These are phyloP conservation scores for Termitomyces heimii DNA, from an alignment of 768 basidiomycete genomes.

Conservation along the genomic window DNA sequence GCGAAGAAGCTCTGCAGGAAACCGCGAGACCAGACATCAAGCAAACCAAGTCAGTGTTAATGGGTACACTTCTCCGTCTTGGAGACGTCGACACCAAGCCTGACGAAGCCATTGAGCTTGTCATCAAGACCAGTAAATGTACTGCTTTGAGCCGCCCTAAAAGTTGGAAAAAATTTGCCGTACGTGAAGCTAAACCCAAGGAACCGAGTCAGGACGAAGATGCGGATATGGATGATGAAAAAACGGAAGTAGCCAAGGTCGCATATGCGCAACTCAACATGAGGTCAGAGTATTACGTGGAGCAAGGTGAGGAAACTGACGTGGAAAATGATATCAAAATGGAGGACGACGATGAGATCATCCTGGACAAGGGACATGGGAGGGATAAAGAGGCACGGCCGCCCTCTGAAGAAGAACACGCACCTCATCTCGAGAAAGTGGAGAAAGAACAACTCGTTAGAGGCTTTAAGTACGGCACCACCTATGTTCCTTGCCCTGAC, in stretches of 20 bases:
- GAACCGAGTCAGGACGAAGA: conserved; percentile 23
- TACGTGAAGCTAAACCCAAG: conserved; percentile 22
- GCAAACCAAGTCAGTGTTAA: conserved; percentile 58
- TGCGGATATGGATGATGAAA: conserved; percentile 26
- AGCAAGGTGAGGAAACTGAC: conserved; percentile 34
- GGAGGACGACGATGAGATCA: conserved; percentile 28
- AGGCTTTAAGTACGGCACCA: conserved; percentile 88
- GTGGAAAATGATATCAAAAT: conserved; percentile 35
- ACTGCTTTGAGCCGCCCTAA: conserved; percentile 67
- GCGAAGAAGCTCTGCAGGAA: conserved; percentile 59
- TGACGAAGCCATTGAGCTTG: conserved; percentile 71
- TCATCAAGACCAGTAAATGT: conserved; percentile 74
- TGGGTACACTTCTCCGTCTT: conserved; percentile 63
- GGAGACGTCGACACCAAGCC: conserved; percentile 65
- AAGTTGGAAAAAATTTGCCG: conserved; percentile 71
- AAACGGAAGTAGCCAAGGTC: conserved; percentile 24
- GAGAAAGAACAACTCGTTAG: conserved; percentile 75
- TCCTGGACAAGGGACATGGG: conserved; percentile 18
- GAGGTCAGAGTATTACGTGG: conserved; percentile 53
- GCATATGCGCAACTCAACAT: conserved; percentile 39
- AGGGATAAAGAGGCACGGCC: conserved; percentile 19
- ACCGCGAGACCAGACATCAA: conserved; percentile 60
- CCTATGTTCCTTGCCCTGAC: conserved; percentile 82
- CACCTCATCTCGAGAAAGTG: conserved; percentile 42
- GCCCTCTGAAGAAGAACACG: conserved; percentile 24